Base-by-base conservation (phyloP, 169 alveolate species). In the Besnoitia besnoiti region DNA sequence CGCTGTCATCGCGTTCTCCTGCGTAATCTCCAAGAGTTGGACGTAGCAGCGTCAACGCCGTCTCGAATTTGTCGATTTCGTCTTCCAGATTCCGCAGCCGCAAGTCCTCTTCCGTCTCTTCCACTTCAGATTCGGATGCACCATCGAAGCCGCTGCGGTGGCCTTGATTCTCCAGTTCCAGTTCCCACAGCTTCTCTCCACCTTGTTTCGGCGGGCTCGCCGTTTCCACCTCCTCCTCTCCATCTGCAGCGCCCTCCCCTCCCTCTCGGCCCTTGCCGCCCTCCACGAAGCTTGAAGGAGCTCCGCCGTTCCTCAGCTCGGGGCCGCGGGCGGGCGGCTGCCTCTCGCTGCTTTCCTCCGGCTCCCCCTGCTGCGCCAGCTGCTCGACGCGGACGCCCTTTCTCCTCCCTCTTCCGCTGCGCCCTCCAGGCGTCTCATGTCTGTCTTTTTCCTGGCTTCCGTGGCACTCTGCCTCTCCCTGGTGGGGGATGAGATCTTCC, bases 1-100 rank as follows among this genome's bases (percentile, higher is more conserved):
- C 87, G 40, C 55, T 77, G 10, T 77, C 87, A 8, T 77, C 87
- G 8, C 87, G 49, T 35, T 77, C 59, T 77, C 87, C 87, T 39
- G 87, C 87, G 87, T 77, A 77, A 8, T 77, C 55, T 27, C 87
- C 87, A 30, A 77, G 50, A 4, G 87, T 77, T 37, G 87, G 87
- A 4, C 87, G 87, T 39, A 77, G 87, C 61, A 77, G 87, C 40
- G 61, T 42, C 61, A 77, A 27, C 10, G 87, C 87, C 59, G 61
- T 4, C 59, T 77, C 59, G 35, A 77, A 77, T 27, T 77, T 77
- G 5, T 40, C 87, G 87, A 77, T 77, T 10, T 77, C 50, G 33
- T 10, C 40, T 5, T 77, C 87, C 0, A 42, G 44, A 8, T 44
- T 39, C 87, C 40, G 27, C 59, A 77, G 82, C 46, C n/a, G 10